Conservation (phyloP, 2,329 filamentous ascomycete genomes). For the Paecilomyces sp. region DNA sequence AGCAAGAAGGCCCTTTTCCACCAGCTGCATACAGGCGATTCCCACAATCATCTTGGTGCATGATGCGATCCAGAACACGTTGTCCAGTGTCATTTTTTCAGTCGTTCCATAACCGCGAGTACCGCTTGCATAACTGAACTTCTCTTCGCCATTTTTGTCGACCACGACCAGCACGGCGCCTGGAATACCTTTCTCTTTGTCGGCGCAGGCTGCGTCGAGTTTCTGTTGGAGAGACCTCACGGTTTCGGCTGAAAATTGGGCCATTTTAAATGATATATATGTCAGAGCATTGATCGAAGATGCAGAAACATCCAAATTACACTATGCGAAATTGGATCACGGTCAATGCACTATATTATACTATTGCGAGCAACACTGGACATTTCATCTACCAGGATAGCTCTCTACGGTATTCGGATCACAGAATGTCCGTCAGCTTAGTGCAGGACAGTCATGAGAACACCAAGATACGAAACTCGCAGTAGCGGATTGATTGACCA, state of each 20-base stretch:
- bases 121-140: slow-evolving; percentile 20
- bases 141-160: neutral
- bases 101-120: slow-evolving; percentile 36
- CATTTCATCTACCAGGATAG: too few relatives aligned
- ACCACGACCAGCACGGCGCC: neutral
- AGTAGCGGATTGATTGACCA: too few relatives aligned
- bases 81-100: slow-evolving; percentile 54
- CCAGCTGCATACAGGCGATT: slow-evolving; percentile 42
- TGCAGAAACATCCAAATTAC: neutral
- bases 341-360: neutral
- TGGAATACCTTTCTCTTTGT: neutral
- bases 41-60: slow-evolving; percentile 42
- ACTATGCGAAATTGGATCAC: neutral
- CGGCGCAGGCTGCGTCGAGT: neutral
- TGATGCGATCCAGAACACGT: slow-evolving; percentile 52
- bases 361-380: too few relatives aligned
- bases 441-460: too few relatives aligned
- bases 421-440: too few relatives aligned
- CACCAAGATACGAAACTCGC: too few relatives aligned
- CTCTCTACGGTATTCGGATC: too few relatives aligned
- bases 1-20: slow-evolving; percentile 34
- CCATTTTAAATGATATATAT: neutral
- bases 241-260: neutral
- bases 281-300: neutral
- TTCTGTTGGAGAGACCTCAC: neutral